Evolutionary conservation across 805 yeast genomes (phyloP), one percentile per base, ranked within the genome.

Genomic region (Kodamaea kaohsiungensis): DNA sequence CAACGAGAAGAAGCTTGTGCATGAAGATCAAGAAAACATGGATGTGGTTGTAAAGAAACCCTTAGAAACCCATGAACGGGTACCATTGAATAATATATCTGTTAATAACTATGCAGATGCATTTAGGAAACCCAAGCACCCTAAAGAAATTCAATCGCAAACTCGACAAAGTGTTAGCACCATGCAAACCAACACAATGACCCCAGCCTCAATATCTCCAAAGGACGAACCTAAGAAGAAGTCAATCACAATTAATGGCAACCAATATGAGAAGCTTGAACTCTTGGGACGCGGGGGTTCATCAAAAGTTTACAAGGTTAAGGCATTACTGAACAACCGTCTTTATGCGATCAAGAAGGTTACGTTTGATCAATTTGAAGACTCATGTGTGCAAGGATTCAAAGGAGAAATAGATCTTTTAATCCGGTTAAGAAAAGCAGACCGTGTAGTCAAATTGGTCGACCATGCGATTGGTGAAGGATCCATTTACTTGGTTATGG

Each of bases 271-370:
- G 62, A 81, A 87, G 53, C 71, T 89, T 25, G 97, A 91, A 63
- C 73, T 89, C 12, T 68, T 92, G 16, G 98, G 98, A 4, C 82
- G 88, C 67, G 98, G 98, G 22, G 98, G 98, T 0, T 82, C 97
- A 0, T 91, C 97, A 0, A 90, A 88, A 65, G 98, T 92, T 17
- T 92, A 87, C 73, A 88, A 87, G 66, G 95, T 87, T 1, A 87
- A 81, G 60, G 74, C 82, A 0, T 58, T 63, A n/a, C 59, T 60
- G 3, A 79, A 78, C 48, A 84, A 83, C 56, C 83, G 80, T 59
- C 70, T 82, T 0, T 89, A 81, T 67, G 98, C 98, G 0, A 75
- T 93, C 39, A 92, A 92, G 64, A 82, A 86, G 59, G 97, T 92
- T 1, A 75, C 83, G 1, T 86, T 89, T 66, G 95, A 88, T 64